Evolutionary conservation across 2,329 filamentous ascomycete species (phyloP), one percentile per base, ranked within the genome.

Genomic region (Davidsoniella virescens): DNA sequence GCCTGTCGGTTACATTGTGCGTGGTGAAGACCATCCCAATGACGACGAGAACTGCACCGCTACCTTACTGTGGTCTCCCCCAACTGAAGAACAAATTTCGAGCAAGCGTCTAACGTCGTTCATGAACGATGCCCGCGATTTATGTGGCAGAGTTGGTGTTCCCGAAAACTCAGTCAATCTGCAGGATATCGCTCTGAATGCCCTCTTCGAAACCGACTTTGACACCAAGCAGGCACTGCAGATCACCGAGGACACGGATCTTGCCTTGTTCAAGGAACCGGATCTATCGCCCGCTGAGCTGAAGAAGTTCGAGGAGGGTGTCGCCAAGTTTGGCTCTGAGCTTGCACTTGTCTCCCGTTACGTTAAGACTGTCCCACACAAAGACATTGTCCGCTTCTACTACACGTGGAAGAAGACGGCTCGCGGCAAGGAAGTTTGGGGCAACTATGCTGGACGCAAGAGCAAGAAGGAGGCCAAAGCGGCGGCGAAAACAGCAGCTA

Each of bases 371-470:
- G 78, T 92, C 57, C 78, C 77, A 39, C 80, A 87, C 54, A 54
- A 53, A 36, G 78, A 86, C 52, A 82, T 95, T 54, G 87, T 94
- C 23, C 84, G 92, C 3, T 93, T 84, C 61, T 98, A 96, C 65
- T 98, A 98, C 63, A 85, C 85, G 56, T 98, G 92, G 92, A 98
- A 98, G 68, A 96, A 96, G 65, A 87, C 87, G 0, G 75, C 82
- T 2, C 80, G 82, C 52, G 92, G 92, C 39, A 81, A 77, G 60
- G 80, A 92, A 58, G 80, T 98, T 18, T 95, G 92, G 88, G 87
- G 87, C 53, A 85, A 80, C 56, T 94, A 84, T 59, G 79, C 85
- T 47, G 87, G 85, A 9, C 78, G 90, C 43, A 94, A 93, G 61
- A 85, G 86, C 51, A 93, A 90, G 64, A 94, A 92, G 65, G 86